These are phyloP conservation scores for Macrocybe gigantea DNA, from an alignment of 768 basidiomycete genomes.

Conservation along the genomic window DNA sequence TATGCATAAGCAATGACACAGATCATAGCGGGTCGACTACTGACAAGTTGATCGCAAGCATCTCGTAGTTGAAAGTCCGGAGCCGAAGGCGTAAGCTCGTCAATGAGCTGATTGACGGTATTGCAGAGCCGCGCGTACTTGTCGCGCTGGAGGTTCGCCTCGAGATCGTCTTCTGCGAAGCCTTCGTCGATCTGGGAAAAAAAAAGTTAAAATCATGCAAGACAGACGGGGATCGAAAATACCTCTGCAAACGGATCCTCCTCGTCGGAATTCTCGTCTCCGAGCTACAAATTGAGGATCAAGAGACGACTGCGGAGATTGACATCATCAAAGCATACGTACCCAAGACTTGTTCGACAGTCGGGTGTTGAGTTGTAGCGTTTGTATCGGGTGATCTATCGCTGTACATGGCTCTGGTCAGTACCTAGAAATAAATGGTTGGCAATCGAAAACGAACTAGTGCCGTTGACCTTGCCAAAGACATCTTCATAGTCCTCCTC, in stretches of 20 bases:
- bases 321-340: slow-evolving; percentile 8
- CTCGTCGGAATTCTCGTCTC: slow-evolving; percentile 81
- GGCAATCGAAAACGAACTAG: slow-evolving; percentile 39
- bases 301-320: background rate
- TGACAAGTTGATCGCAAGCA: slow-evolving; percentile 83
- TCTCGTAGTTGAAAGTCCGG: slow-evolving; percentile 80
- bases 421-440: background rate
- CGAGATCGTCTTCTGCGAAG: slow-evolving; percentile 86
- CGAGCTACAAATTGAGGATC: slow-evolving; percentile 38
- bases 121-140: slow-evolving; percentile 86
- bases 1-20: slow-evolving; percentile 1
- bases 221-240: background rate
- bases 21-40: slow-evolving; percentile 14
- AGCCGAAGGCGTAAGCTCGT: slow-evolving; percentile 76
- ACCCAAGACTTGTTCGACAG: slow-evolving; percentile 92
- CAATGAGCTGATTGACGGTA: slow-evolving; percentile 78
- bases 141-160: slow-evolving; percentile 88
- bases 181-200: slow-evolving; percentile 80
- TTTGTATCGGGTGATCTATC: slow-evolving; percentile 60
- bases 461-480: slow-evolving; percentile 72
- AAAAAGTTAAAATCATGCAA: background rate
- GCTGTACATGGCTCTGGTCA: slow-evolving; percentile 20
- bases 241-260: slow-evolving; percentile 97
- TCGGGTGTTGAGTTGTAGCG: slow-evolving; percentile 79
- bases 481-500: slow-evolving; percentile 97